Evolutionary conservation across 331 rosid species (phyloP), one percentile per base, ranked within the genome.

Genomic region (Malus hybrid): DNA sequence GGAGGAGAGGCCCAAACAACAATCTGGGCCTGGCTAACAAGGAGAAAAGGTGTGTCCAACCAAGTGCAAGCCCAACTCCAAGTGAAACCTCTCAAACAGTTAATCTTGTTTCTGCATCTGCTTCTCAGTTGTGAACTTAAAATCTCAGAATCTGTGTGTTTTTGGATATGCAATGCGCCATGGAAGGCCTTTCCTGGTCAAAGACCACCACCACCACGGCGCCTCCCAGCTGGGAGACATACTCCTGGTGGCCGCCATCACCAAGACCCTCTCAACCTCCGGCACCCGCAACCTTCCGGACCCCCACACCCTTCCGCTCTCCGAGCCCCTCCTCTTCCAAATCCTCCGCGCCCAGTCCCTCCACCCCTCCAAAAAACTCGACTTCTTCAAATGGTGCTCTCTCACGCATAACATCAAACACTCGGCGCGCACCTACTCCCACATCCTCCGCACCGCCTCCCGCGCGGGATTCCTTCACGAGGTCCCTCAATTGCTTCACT

Each of bases 321-420:
- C 29, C 29, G 29, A 28, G 29, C 29, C 29, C 29, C 2, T 28
- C 29, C 29, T 28, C 29, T 28, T 28, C 29, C 29, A 28, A 28
- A 28, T 28, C 29, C 29, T 28, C 29, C 29, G 29, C 29, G 29
- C 29, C 29, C 29, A 28, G 29, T 28, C 29, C 29, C 85, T 91
- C 42, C 86, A 82, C 59, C 90, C 89, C 20, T 87, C 93, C 4
- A 81, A 85, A 13, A 87, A 93, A 73, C 85, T 91, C 18, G 83
- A 80, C 73, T 88, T 93, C 84, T 91, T 91, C 87, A 73, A 72
- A 2, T 89, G 93, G 88, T 81, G 79, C 9, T 79, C 88, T 52
- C 88, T 85, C 66, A 20, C 32, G 67, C 75, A 81, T 20, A 24
- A 19, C 46, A 33, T 70, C 86, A 69, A 44, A 1, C 87, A 77